These are phyloP conservation scores for Castanea crenata DNA, from an alignment of 306 rosid species.

Conservation along the genomic window DNA sequence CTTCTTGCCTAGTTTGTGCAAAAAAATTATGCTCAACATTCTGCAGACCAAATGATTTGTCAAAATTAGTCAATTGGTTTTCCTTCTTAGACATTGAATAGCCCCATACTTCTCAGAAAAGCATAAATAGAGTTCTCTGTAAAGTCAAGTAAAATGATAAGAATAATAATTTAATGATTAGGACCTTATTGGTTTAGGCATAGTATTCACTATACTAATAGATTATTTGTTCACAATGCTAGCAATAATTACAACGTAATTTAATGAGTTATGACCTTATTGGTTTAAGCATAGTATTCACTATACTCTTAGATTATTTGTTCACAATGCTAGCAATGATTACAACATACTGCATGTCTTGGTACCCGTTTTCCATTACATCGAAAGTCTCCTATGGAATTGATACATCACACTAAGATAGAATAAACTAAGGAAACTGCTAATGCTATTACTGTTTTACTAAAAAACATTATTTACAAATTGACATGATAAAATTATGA, in stretches of 20 bases:
- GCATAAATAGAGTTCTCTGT: background rate
- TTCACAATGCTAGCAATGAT: background rate
- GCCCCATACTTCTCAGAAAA: background rate
- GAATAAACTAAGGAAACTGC: too few relatives aligned
- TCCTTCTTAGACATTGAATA: background rate
- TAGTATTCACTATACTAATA: background rate
- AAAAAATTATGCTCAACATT: background rate
- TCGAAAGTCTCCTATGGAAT: background rate
- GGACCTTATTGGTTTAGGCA: too few relatives aligned
- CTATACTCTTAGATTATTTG: background rate
- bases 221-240: background rate
- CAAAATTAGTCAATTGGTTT: background rate
- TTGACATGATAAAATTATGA: too few relatives aligned
- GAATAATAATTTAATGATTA: background rate
- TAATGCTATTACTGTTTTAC: too few relatives aligned
- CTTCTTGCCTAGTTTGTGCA: background rate
- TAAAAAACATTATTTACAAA: too few relatives aligned
- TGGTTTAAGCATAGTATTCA: too few relatives aligned
- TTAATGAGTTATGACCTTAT: too few relatives aligned
- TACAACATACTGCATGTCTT: background rate
- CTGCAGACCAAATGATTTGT: background rate
- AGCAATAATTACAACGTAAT: background rate
- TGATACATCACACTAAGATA: background rate
- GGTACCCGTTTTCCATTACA: background rate
- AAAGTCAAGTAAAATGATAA: background rate